These are phyloP conservation scores for Lactifluus rugatus DNA, from an alignment of 768 basidiomycete species.

Conservation along the genomic window DNA sequence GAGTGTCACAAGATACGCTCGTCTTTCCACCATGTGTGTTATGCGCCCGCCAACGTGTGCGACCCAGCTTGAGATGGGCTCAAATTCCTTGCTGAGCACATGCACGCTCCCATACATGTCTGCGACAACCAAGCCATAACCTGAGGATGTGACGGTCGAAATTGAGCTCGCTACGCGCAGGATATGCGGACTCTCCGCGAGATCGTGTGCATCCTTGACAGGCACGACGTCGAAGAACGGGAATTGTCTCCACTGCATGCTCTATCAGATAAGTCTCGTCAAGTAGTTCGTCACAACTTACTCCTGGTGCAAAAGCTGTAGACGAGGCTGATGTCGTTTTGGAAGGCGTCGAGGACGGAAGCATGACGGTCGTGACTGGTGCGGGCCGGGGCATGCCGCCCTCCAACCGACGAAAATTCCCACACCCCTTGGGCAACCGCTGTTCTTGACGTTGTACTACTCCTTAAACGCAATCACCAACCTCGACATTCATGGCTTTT, in stretches of 20 bases:
- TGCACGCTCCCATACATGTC: constrained; percentile 83
- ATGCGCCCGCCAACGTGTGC: constrained; percentile 74
- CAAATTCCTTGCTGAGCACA: constrained; percentile 64
- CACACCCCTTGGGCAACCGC: background rate
- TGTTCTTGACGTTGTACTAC: too few species aligned
- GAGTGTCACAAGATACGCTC: constrained; percentile 76
- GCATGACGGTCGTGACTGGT: background rate
- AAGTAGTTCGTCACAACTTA: background rate
- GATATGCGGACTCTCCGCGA: constrained; percentile 63
- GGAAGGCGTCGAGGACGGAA: background rate
- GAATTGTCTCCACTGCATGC: constrained; percentile 72
- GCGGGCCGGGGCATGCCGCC: constrained; percentile 3
- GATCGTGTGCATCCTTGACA: constrained; percentile 72
- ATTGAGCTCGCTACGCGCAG: constrained; percentile 70
- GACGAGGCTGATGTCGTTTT: constrained; percentile 2
- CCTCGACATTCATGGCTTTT: constrained; percentile 45
- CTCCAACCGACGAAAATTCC: constrained; percentile 2
- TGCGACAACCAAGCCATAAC: constrained; percentile 62
- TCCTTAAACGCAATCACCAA: background rate
- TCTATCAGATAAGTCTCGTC: background rate
- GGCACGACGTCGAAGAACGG: constrained; percentile 75
- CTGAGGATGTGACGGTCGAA: constrained; percentile 54
- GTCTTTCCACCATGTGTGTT: constrained; percentile 77
- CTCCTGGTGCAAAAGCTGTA: constrained; percentile 10
- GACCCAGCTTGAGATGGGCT: constrained; percentile 62